Conservation (phyloP, 2,329 filamentous ascomycete genomes). For the Aspergillus clavatus region DNA sequence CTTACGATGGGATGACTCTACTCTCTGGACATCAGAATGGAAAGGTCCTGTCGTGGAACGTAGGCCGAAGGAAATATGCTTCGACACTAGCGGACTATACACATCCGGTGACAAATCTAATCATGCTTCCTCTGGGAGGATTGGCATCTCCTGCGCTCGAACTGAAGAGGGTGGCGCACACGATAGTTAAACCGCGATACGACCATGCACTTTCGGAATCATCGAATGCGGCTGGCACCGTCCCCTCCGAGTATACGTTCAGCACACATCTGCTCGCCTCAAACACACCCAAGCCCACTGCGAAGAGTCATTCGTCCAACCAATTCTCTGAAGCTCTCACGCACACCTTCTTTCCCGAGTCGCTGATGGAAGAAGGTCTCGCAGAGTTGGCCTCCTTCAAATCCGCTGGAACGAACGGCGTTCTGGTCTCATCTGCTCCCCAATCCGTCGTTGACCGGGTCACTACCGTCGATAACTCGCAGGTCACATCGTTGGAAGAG, state of each 20-base stretch:
- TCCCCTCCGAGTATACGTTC: conserved; percentile 42
- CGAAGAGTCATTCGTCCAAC: conserved; percentile 6
- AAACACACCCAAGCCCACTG: conserved; percentile 1
- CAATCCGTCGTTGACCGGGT: conserved; percentile 12
- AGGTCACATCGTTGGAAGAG: conserved; percentile 33
- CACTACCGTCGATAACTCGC: conserved; percentile 20
- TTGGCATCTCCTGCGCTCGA: conserved; percentile 34
- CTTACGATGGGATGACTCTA: conserved; percentile 75
- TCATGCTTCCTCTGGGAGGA: conserved; percentile 61
- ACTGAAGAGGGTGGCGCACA: conserved; percentile 50
- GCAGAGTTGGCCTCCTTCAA: conserved; percentile 33
- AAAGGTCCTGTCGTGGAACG: conserved; percentile 74
- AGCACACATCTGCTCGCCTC: conserved; percentile 34
- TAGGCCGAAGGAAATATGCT: conserved; percentile 64
- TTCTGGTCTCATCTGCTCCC: conserved; percentile 12
- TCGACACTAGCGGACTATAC: conserved; percentile 67
- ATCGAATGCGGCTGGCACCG: conserved; percentile 29
- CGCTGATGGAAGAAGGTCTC: conserved; percentile 39
- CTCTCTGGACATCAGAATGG: conserved; percentile 78
- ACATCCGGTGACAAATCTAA: conserved; percentile 74
- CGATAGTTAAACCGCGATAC: conserved; percentile 69
- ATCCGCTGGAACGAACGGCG: conserved; percentile 21
- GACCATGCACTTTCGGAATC: conserved; percentile 36
- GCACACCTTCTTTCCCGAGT: conserved; percentile 35
- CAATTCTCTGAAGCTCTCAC: conserved; percentile 37